phyloP scores from a whole-genome alignment of 1,284 basidiomycete genomes.

The Trametes hirsuta region DNA sequence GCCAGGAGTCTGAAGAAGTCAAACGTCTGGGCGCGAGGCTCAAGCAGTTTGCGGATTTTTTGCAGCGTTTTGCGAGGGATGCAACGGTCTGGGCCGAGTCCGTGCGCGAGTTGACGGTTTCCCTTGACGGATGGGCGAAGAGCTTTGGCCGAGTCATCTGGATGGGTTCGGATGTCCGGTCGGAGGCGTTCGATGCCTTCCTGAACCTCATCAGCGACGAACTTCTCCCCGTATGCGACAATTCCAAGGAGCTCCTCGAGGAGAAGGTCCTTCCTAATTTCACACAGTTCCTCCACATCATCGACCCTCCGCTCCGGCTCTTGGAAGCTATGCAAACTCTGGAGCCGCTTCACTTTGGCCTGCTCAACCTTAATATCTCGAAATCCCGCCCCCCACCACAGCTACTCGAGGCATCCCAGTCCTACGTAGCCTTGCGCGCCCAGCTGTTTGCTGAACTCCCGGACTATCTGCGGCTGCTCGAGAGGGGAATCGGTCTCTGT shows the following conservation, averaged over 20 bases:
- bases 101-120: conserved; percentile 47
- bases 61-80: conserved; percentile 61
- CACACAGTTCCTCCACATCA: conserved; percentile 54
- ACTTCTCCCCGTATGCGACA: conserved; percentile 54
- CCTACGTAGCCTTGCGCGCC: conserved; percentile 72
- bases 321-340: conserved; percentile 71
- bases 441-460: conserved; percentile 74
- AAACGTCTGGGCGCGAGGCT: conserved; percentile 58
- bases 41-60: conserved; percentile 47
- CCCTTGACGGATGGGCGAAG: conserved; percentile 61
- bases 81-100: conserved; percentile 62
- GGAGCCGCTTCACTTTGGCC: conserved; percentile 65
- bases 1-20: conserved; percentile 60
- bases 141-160: conserved; percentile 72
- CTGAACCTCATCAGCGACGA: conserved; percentile 56
- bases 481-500: conserved; percentile 55
- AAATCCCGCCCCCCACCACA: conserved; percentile 65
- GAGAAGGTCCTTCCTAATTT: conserved; percentile 59
- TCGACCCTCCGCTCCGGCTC: conserved; percentile 64
- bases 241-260: conserved; percentile 49
- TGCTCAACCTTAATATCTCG: conserved; percentile 63
- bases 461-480: conserved; percentile 56
- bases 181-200: conserved; percentile 79
- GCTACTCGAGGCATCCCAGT: conserved; percentile 69
- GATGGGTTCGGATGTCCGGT: conserved; percentile 47